phyloP scores from a whole-genome alignment of 495 filamentous ascomycete genomes.

The Neurospora tetraspora region DNA sequence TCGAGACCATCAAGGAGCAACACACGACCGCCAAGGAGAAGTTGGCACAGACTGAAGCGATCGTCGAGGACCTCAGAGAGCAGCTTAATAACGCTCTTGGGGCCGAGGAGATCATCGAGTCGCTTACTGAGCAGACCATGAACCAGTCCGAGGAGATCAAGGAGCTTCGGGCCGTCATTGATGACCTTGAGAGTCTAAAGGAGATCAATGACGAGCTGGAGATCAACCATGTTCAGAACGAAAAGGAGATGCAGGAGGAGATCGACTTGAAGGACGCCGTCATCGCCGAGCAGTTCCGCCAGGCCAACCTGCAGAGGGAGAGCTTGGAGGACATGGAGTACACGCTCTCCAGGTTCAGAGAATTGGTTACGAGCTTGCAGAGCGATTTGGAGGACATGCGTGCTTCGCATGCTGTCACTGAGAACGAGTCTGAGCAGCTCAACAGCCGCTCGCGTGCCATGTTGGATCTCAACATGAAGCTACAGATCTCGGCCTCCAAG shows the following conservation, averaged over 20 bases:
- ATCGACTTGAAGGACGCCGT: slow-evolving; percentile 72
- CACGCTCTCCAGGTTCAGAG: slow-evolving; percentile 75
- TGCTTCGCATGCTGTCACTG: slow-evolving; percentile 81
- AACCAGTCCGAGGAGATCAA: slow-evolving; percentile 71
- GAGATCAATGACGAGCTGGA: slow-evolving; percentile 93
- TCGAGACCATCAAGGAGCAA: slow-evolving; percentile 58
- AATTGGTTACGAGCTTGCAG: slow-evolving; percentile 78
- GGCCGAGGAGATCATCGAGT: slow-evolving; percentile 88
- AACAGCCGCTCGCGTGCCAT: slow-evolving; percentile 78
- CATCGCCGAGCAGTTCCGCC: slow-evolving; percentile 64
- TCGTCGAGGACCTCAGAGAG: slow-evolving; percentile 75
- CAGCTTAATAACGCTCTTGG: slow-evolving; percentile 82
- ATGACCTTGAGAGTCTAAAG: slow-evolving; percentile 77
- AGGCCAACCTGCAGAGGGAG: slow-evolving; percentile 57
- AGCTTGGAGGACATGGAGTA: slow-evolving; percentile 81
- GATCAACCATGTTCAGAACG: slow-evolving; percentile 81
- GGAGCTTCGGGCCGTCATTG: slow-evolving; percentile 67
- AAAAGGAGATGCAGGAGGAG: slow-evolving; percentile 90
- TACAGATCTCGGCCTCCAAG: slow-evolving; percentile 81
- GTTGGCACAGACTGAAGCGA: slow-evolving; percentile 60
- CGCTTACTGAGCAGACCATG: slow-evolving; percentile 77
- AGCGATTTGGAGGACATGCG: slow-evolving; percentile 83
- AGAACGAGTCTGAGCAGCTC: slow-evolving; percentile 82
- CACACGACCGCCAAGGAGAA: slow-evolving; percentile 61
- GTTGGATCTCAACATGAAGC: slow-evolving; percentile 91